A percentile compares a stretch with the other conserved stretches of the same genome.
Evolutionary conservation across 768 basidiomycete genomes (phyloP).

Genomic region (Guyanaporus albipodus): DNA sequence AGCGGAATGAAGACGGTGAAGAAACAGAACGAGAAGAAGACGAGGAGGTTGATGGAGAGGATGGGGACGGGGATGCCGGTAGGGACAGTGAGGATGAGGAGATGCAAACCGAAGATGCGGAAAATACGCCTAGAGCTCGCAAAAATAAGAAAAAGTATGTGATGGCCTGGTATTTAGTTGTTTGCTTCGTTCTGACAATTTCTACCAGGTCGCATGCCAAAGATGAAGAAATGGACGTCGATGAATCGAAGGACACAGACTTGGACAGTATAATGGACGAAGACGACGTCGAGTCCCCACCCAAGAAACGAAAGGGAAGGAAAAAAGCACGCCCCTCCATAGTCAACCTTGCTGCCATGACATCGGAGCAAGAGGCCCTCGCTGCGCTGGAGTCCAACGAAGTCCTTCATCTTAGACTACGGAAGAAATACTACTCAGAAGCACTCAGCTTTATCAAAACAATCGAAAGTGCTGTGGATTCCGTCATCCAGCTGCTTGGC

Average conservation of each 20-base stretch:
- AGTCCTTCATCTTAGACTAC: slow-evolving; percentile 60
- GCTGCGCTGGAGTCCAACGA: slow-evolving; percentile 66
- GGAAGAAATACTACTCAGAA: slow-evolving; percentile 84
- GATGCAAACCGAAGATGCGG: slow-evolving; percentile 24
- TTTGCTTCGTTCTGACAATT: slow-evolving; percentile 9
- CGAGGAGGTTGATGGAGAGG: slow-evolving; percentile 31
- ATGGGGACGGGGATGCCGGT: slow-evolving; percentile 34
- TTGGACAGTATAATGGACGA: slow-evolving; percentile 38
- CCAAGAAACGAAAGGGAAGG: slow-evolving; percentile 40
- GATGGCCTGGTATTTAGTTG: background rate
- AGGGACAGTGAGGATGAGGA: slow-evolving; percentile 32
- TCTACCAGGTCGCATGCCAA: slow-evolving; percentile 20
- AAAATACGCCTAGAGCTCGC: slow-evolving; percentile 26
- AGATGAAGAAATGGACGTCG: slow-evolving; percentile 56
- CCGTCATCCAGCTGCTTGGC: slow-evolving; percentile 73
- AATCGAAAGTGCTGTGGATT: slow-evolving; percentile 65
- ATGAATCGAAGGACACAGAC: slow-evolving; percentile 38
- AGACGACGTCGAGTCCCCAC: slow-evolving; percentile 31
- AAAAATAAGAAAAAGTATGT: slow-evolving; percentile 32
- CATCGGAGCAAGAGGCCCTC: slow-evolving; percentile 67
- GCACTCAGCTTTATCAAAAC: slow-evolving; percentile 77
- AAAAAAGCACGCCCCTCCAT: slow-evolving; percentile 64
- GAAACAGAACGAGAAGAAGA: slow-evolving; percentile 36
- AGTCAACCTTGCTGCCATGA: slow-evolving; percentile 64
- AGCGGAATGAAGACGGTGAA: slow-evolving; percentile 36